phyloP scores from a whole-genome alignment of 306 rosid species.

The Prunus padus region DNA sequence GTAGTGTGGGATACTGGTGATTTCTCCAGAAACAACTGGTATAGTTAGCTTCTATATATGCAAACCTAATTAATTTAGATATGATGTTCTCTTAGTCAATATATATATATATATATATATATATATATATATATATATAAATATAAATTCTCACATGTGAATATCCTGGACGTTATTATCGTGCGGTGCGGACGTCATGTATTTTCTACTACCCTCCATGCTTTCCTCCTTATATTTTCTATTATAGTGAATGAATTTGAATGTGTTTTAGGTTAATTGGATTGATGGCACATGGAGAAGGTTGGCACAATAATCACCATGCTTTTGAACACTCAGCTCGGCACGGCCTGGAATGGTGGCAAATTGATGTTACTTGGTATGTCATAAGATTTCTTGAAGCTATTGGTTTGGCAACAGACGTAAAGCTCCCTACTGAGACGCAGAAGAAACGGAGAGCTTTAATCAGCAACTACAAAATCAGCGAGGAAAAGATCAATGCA shows the following conservation, averaged over 20 bases:
- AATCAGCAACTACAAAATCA: background rate
- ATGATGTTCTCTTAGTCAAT: background rate
- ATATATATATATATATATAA: no score
- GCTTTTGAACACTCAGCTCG: conserved; percentile 85
- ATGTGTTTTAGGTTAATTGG: conserved; percentile 55
- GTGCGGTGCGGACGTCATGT: no score
- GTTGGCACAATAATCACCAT: conserved; percentile 96
- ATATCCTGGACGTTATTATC: no score
- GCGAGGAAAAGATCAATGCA: background rate
- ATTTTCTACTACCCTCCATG: no score
- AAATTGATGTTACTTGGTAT: conserved; percentile 80
- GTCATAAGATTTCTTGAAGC: conserved; percentile 58
- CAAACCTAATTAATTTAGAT: background rate
- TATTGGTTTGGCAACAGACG: conserved; percentile 68
- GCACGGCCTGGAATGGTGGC: conserved; percentile 93
- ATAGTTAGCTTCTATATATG: background rate
- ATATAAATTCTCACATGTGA: no score
- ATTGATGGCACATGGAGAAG: conserved; percentile 81
- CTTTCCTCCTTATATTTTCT: no score
- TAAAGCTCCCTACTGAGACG: conserved; percentile 55
- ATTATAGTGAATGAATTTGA: background rate
- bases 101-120: no score
- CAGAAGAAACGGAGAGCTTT: conserved; percentile 54
- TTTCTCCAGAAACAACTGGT: conserved; percentile 20
- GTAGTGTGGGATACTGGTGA: conserved; percentile 10